Base-by-base conservation (phyloP, 2,329 filamentous ascomycete species). In the Fusarium haematococcum region DNA sequence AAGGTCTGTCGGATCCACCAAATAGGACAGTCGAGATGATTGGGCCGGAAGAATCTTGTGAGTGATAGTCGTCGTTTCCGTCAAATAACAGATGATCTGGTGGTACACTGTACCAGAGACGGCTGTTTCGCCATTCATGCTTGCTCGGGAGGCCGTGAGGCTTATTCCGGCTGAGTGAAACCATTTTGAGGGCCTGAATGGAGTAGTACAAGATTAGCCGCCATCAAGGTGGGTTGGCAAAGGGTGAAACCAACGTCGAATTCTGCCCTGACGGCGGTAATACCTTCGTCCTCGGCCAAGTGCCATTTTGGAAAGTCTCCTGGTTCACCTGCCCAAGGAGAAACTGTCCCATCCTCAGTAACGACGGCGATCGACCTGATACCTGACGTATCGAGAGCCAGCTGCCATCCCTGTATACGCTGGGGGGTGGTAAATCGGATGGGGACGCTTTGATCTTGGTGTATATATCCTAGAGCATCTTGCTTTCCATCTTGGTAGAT, bases 71-170 rank as follows among this genome's bases (percentile, higher is more conserved):
- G 1, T 43, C 6, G 16, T 41, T 41, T 35, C 62, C 43, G 14
- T 76, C 65, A n/a, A 67, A 70, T 5, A 69, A 16, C 8, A 70
- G 4, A 27, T 48, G 27, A 1, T 41, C 43, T 2, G 65, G 35
- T 5, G 74, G 70, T 1, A 74, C 16, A 13, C 50, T 18, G 5
- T 60, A 6, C 74, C 73, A 76, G 20, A 76, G 71, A 39, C 71
- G 68, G 0, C 13, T 63, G 2, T 52, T 70, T 27, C 52, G 41
- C 65, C 65, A 66, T 25, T 27, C 7, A 7, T 13, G 25, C 18
- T 37, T 2, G 5, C 9, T 30, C 20, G 39, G 18, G 27, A 14
- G 18, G 10, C 6, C 20, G 7, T 3, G 5, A 5, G 33, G 41
- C 23, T 23, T 58, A 20, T 72, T 30, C 0, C 67, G 63, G 20